phyloP scores from a whole-genome alignment of 2,329 filamentous ascomycete species.

The Cladophialophora psammophila region DNA sequence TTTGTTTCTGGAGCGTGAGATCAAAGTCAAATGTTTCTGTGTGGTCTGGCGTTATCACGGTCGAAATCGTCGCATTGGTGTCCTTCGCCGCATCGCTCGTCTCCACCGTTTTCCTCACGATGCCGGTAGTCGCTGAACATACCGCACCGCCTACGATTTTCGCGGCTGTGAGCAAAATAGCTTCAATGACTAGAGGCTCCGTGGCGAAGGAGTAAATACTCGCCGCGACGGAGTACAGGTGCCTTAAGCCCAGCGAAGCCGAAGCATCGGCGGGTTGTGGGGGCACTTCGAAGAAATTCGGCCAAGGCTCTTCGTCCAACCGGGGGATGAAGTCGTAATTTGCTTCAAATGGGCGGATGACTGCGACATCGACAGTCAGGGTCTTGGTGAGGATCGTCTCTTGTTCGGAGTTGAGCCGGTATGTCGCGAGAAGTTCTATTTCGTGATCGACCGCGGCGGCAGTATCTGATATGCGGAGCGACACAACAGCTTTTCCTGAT shows the following conservation, averaged over 20 bases:
- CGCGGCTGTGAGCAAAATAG: conserved; percentile 69
- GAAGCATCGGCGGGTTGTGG: conserved; percentile 24
- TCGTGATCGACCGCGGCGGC: conserved; percentile 66
- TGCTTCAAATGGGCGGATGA: conserved; percentile 87
- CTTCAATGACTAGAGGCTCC: conserved; percentile 67
- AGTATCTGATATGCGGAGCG: conserved; percentile 61
- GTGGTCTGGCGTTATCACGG: conserved; percentile 66
- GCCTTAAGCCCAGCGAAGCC: conserved; percentile 68
- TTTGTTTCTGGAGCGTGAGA: conserved; percentile 75
- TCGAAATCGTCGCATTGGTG: conserved; percentile 24
- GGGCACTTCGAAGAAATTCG: conserved; percentile 74
- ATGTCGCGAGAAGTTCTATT: conserved; percentile 75
- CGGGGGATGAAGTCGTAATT: conserved; percentile 86
- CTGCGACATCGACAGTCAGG: conserved; percentile 70
- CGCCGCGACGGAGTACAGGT: conserved; percentile 81
- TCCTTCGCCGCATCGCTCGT: not conserved
- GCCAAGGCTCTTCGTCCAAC: conserved; percentile 81
- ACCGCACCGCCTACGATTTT: conserved; percentile 68
- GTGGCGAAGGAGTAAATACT: conserved; percentile 76
- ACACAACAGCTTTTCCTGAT: conserved; percentile 45
- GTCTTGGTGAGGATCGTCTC: conserved; percentile 82
- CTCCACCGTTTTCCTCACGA: conserved; percentile 23
- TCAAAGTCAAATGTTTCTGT: conserved; percentile 76
- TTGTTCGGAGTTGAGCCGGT: conserved; percentile 79
- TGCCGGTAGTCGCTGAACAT: conserved; percentile 55